Evolutionary conservation across 192 early-diverging fungal genomes (phyloP), one percentile per base, ranked within the genome.

Genomic region (Entrophospora sp.): DNA sequence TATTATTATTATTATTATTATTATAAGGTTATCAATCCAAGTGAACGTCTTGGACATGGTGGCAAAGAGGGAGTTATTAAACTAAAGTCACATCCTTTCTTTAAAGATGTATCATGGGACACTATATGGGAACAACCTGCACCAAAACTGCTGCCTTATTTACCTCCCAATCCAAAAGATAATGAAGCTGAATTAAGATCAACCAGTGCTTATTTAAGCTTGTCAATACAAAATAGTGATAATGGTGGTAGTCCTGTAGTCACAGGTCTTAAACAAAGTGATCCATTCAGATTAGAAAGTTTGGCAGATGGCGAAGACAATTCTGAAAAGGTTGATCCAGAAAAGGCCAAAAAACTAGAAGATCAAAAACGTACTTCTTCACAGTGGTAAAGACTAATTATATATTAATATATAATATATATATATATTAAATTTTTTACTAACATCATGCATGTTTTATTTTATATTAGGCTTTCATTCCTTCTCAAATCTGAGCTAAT

Each of bases 1-100:
- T n/a, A n/a, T n/a, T n/a, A n/a, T n/a, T n/a, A n/a, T n/a, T n/a
- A 9, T 32, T 32, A 9, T 53, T 42, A 32, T 30, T 30, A 48
- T 12, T 2, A 12, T 16, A 32, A 65, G 64, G 64, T 78, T 1
- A 71, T 81, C 24, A 80, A 86, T 7, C 83, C 89, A 3, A 73
- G 76, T 36, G 64, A 76, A 34, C 82, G 89, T 32, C 57, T 87
- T 52, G 83, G 90, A 62, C 65, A 87, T 60, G 72, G 76, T 42
- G 73, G 77, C 51, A 64, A 78, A 66, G 63, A 72, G 36, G 73
- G 76, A 24, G 69, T 91, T 9, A 69, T 72, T 13, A 80, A 80
- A 20, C 69, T 97, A 38, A 89, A 87, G 65, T 71, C 70, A 13
- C 90, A 96, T 38, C 68, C 87, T 9, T 92, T 96, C 58, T 96